These are phyloP conservation scores for Macrolepiota albuminosa DNA, from an alignment of 768 basidiomycete genomes.

Conservation along the genomic window DNA sequence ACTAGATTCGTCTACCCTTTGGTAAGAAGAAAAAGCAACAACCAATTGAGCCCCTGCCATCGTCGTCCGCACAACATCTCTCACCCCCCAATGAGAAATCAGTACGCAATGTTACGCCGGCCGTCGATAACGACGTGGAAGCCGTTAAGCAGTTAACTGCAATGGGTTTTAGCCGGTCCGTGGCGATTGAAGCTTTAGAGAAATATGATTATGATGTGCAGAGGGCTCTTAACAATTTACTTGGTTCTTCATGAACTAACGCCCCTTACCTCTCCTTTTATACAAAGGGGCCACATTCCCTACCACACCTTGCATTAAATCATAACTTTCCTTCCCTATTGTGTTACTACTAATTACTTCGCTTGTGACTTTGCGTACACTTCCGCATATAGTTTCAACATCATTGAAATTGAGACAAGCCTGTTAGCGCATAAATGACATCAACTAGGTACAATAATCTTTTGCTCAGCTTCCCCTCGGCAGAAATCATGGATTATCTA, in stretches of 20 bases:
- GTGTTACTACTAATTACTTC: background rate
- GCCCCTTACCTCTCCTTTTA: background rate
- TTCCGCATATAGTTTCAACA: background rate
- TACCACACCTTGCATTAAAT: background rate
- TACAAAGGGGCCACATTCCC: background rate
- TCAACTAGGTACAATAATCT: conserved; percentile 1
- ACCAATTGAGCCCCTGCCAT: conserved; percentile 39
- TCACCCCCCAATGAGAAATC: conserved; percentile 44
- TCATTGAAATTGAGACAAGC: background rate
- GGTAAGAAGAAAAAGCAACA: conserved; percentile 69
- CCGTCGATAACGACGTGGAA: conserved; percentile 67
- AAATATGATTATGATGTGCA: conserved; percentile 78
- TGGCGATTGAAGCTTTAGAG: conserved; percentile 84
- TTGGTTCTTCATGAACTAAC: conserved; percentile 24
- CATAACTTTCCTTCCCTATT: background rate
- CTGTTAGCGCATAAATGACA: background rate
- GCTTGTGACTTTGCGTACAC: background rate
- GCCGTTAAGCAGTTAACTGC: conserved; percentile 73
- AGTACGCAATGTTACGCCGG: conserved; percentile 39
- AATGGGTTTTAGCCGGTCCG: conserved; percentile 87
- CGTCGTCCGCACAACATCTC: conserved; percentile 34
- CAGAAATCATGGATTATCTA: background rate
- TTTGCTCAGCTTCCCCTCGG: background rate
- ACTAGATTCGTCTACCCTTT: conserved; percentile 70
- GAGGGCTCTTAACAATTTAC: conserved; percentile 69